Base-by-base conservation (phyloP, 192 early-diverging fungal species). In the Chytriomyces hyalinus region DNA sequence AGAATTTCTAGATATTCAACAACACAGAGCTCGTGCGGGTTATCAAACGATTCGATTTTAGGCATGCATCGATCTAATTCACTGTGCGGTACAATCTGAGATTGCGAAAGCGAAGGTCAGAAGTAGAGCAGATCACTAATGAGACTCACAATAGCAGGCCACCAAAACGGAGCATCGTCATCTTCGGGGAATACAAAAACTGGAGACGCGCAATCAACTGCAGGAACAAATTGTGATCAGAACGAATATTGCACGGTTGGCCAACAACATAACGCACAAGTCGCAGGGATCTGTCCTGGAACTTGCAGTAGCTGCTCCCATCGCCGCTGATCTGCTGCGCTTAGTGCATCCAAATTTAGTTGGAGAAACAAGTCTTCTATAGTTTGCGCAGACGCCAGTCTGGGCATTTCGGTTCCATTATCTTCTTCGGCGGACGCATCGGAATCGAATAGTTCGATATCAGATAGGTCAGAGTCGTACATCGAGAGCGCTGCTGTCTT, bases 171-270 rank as follows among this genome's bases (percentile, higher is more conserved):
- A n/a, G 17, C 49, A 43, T 69, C 48, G 15, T 72, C 74, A 44
- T 84, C 80, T 13, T 65, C 71, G 13, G 81, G 83, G 63, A 78
- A 69, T 6, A 84, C 80, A 50, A 80, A 84, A n/a, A 84, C 83
- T 7, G 68, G 50, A 50, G 59, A 63, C 7, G 75, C 49, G 13
- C 22, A 5, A 61, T 82, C 49, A 60, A 51, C 76, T 75, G 22
- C 28, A 51, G 6, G 36, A 28, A 22, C 49, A 68, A 70, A 70
- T 66, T 44, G 4, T 2, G 50, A 76, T 53, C 45, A 50, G 20
- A 17, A 48, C 24, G 5, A 59, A 15, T 75, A 72, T 36, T 48
- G 24, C 24, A 26, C 24, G 36, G 36, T 36, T 36, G 36, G 36
- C 36, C 36, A 36, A 36, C 36, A 36, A 36, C 4, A 36, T 36